Conservation (phyloP, 306 rosid species). For the Vicia villosa region DNA sequence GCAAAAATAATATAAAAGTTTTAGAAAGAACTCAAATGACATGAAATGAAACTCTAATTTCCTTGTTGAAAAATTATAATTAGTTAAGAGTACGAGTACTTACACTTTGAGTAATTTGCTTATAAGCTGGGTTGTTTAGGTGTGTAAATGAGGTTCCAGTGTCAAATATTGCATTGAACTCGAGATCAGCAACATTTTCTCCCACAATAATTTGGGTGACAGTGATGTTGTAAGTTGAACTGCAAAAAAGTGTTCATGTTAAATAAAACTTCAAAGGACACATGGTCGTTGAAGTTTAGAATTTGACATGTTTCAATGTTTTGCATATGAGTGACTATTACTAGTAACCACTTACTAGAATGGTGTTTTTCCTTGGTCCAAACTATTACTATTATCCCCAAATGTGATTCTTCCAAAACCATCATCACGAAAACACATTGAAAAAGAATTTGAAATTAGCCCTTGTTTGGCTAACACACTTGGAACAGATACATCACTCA, state of each 20-base stretch:
- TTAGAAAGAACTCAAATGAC: not conserved
- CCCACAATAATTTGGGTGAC: conserved; percentile 66
- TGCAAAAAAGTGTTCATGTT: conserved; percentile 41
- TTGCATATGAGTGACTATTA: not conserved
- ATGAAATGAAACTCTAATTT: conserved; percentile 15
- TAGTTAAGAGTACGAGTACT: conserved; percentile 38
- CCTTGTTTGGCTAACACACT: conserved; percentile 73
- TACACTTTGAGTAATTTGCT: conserved; percentile 57
- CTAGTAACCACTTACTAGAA: conserved; percentile 58
- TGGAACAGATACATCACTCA: conserved; percentile 68
- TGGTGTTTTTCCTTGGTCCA: conserved; percentile 70
- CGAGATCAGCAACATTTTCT: conserved; percentile 43
- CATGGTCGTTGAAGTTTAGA: too few relatives aligned
- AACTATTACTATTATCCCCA: conserved; percentile 71
- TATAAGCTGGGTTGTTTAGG: conserved; percentile 77
- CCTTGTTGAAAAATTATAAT: conserved; percentile 14
- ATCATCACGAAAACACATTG: conserved; percentile 84
- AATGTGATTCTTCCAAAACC: conserved; percentile 74
- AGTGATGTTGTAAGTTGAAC: conserved; percentile 71
- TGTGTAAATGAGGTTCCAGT: conserved; percentile 88
- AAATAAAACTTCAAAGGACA: conserved; percentile 27
- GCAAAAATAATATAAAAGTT: conserved; percentile 38
- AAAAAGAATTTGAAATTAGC: conserved; percentile 68
- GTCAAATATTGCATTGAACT: conserved; percentile 74
- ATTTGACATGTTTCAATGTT: too few relatives aligned